Evolutionary conservation across 2,329 filamentous ascomycete species (phyloP).

Genomic region (Aureobasidium sp.): DNA sequence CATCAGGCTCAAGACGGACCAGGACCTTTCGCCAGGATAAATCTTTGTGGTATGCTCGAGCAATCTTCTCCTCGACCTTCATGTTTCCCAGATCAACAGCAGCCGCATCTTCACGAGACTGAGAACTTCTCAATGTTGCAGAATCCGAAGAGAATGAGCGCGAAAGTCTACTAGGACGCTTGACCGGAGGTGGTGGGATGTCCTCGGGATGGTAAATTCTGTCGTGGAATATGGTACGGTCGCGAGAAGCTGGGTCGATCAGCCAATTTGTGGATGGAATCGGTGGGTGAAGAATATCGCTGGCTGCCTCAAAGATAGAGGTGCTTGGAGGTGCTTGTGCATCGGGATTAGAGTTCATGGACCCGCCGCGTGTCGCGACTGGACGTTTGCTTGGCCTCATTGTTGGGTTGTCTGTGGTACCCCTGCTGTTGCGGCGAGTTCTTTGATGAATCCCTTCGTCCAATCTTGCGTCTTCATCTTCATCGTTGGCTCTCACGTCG

Average conservation of each 20-base stretch:
- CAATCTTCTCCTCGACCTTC: constrained; percentile 96
- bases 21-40: constrained; percentile 95
- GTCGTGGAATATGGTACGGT: constrained; percentile 93
- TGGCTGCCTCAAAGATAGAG: constrained; percentile 90
- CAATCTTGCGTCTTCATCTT: neutral
- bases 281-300: constrained; percentile 85
- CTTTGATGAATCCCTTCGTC: neutral
- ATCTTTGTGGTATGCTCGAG: constrained; percentile 85
- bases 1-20: constrained; percentile 90
- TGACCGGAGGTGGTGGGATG: constrained; percentile 70
- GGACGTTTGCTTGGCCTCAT: constrained; percentile 35
- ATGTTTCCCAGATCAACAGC: constrained; percentile 59
- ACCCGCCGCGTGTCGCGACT: constrained; percentile 43
- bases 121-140: constrained; percentile 20
- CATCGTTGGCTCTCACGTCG: neutral
- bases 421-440: constrained; percentile 12
- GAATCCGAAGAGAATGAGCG: constrained; percentile 35
- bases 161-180: constrained; percentile 27
- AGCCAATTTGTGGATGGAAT: constrained; percentile 76
- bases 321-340: constrained; percentile 69
- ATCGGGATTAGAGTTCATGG: constrained; percentile 38
- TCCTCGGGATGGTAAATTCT: constrained; percentile 89
- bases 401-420: constrained; percentile 18
- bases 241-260: constrained; percentile 71
- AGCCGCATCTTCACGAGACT: neutral